phyloP scores from a whole-genome alignment of 371 early-diverging fungal species.

The Syncephalastrum contaminatum region DNA sequence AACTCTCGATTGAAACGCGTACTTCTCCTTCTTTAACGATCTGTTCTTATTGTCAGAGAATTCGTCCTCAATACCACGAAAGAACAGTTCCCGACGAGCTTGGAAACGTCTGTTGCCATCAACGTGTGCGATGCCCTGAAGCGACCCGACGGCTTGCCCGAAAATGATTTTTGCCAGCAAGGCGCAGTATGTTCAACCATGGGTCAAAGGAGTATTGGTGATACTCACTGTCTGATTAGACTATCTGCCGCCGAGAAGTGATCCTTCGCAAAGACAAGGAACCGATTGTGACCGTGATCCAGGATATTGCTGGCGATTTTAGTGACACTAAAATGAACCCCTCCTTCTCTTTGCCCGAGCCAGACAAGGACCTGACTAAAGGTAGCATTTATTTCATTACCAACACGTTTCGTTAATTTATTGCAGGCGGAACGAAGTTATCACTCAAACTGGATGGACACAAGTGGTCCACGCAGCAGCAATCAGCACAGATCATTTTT shows the following conservation, averaged over 20 bases:
- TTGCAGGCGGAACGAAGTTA: slow-evolving; percentile 14
- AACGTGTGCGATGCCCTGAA: slow-evolving; percentile 19
- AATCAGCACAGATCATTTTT: slow-evolving; percentile 19
- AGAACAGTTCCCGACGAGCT: slow-evolving; percentile 6
- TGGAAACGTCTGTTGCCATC: slow-evolving; percentile 6
- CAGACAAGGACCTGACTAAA: slow-evolving; percentile 16
- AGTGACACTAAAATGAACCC: slow-evolving; percentile 12
- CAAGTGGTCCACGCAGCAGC: slow-evolving; percentile 9
- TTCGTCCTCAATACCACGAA: slow-evolving; percentile 8
- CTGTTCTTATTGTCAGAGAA: slow-evolving; percentile 2
- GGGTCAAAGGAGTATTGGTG: background rate
- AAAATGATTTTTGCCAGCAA: slow-evolving; percentile 16
- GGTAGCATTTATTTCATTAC: slow-evolving; percentile 8
- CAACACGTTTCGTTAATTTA: background rate
- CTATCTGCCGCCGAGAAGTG: slow-evolving; percentile 17
- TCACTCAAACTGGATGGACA: slow-evolving; percentile 18
- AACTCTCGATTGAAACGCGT: background rate
- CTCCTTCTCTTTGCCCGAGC: slow-evolving; percentile 9
- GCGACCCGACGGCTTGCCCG: slow-evolving; percentile 8
- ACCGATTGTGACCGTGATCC: slow-evolving; percentile 1
- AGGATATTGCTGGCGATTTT: slow-evolving; percentile 18
- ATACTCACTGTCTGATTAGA: slow-evolving; percentile 5
- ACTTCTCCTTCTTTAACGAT: background rate
- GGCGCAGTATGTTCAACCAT: slow-evolving; percentile 13
- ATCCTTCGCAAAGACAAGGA: slow-evolving; percentile 1